These are phyloP conservation scores for Rhizopogon salebrosus DNA, from an alignment of 768 basidiomycete genomes.

Conservation along the genomic window DNA sequence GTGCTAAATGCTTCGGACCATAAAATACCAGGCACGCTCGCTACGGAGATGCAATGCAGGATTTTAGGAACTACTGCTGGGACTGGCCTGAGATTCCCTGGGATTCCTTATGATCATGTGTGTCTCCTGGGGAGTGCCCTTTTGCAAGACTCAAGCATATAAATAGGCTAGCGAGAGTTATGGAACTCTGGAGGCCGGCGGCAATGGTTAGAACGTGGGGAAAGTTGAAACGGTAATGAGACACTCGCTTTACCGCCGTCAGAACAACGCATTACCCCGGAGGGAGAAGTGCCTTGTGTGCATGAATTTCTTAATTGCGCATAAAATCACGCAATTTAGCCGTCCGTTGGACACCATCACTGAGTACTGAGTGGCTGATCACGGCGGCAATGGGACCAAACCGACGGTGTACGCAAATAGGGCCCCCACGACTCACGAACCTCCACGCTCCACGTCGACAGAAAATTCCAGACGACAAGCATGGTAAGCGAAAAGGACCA, in stretches of 20 bases:
- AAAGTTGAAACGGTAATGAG: no score
- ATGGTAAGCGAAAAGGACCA: no score
- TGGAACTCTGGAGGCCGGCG: not conserved
- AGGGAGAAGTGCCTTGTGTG: not conserved
- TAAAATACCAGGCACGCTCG: not conserved
- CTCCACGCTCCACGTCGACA: no score
- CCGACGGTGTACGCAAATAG: no score
- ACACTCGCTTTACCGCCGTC: not conserved
- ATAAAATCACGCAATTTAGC: constrained; percentile 1
- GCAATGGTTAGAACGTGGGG: not conserved
- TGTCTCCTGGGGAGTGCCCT: not conserved
- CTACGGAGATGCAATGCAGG: not conserved
- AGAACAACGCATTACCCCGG: not conserved
- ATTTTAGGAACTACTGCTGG: no score
- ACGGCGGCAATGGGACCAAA: constrained; percentile 1
- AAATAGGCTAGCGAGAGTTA: not conserved
- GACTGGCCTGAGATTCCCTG: no score
- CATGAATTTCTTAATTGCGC: not conserved
- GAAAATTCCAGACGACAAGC: no score
- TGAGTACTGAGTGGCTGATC: not conserved
- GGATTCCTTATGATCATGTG: not conserved
- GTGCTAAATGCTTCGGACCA: not conserved
- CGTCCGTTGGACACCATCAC: not conserved
- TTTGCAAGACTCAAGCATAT: not conserved
- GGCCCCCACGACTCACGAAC: no score